Evolutionary conservation across 2,329 filamentous ascomycete species (phyloP).

Genomic region (Pyricularia sp.): DNA sequence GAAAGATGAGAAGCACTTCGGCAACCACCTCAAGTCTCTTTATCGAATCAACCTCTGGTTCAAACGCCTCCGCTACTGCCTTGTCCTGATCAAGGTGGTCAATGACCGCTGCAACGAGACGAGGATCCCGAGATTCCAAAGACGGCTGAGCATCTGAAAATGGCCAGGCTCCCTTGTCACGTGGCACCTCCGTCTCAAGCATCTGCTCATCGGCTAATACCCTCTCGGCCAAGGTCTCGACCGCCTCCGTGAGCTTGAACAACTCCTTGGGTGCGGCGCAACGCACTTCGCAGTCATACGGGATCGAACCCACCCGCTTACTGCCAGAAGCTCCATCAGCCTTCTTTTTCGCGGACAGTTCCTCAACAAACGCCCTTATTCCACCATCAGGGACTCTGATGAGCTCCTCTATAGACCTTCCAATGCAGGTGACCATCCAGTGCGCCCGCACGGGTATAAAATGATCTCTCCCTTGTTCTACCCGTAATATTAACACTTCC

Average conservation of each 20-base stretch:
- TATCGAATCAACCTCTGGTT: slow-evolving; percentile 46
- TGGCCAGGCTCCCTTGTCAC: slow-evolving; percentile 44
- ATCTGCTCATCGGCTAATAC: slow-evolving; percentile 49
- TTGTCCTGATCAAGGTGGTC: slow-evolving; percentile 63
- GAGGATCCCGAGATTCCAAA: background rate
- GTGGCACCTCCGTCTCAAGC: slow-evolving; percentile 39
- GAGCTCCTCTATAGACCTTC: slow-evolving; percentile 76
- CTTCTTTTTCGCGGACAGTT: slow-evolving; percentile 16
- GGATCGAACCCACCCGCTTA: slow-evolving; percentile 30
- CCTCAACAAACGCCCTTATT: slow-evolving; percentile 40
- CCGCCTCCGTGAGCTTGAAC: slow-evolving; percentile 74
- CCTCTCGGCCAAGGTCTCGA: slow-evolving; percentile 46
- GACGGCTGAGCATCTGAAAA: slow-evolving; percentile 21
- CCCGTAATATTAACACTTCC: slow-evolving; percentile 76
- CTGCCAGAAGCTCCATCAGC: background rate
- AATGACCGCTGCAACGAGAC: slow-evolving; percentile 22
- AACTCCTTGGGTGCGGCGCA: slow-evolving; percentile 80
- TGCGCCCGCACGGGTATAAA: slow-evolving; percentile 69
- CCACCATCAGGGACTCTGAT: slow-evolving; percentile 76
- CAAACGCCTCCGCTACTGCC: slow-evolving; percentile 47
- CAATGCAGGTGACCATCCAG: slow-evolving; percentile 76
- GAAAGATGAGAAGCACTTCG: slow-evolving; percentile 60
- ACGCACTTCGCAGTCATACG: slow-evolving; percentile 45
- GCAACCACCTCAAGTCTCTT: slow-evolving; percentile 63
- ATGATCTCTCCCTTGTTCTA: slow-evolving; percentile 75